Evolutionary conservation across 2,329 filamentous ascomycete genomes (phyloP).

Genomic region (Verticillium isaacii): DNA sequence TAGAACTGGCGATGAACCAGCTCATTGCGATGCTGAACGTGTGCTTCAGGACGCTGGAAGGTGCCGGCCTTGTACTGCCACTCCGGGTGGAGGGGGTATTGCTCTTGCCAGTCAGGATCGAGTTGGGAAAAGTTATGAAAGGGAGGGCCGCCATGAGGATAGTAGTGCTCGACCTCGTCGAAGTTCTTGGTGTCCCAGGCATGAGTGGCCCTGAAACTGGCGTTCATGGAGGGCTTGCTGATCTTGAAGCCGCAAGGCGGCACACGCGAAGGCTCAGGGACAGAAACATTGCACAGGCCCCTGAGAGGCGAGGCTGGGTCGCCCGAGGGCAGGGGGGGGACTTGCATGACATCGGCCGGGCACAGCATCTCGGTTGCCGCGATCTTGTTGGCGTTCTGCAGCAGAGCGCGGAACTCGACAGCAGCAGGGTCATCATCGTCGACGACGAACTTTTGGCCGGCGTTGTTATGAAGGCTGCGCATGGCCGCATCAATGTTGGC

Average conservation of each 20-base stretch:
- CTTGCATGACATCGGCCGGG: neutral
- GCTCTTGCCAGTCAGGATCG: slow-evolving; percentile 17
- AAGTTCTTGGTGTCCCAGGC: slow-evolving; percentile 23
- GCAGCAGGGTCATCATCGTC: slow-evolving; percentile 16
- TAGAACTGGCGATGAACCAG: slow-evolving; percentile 33
- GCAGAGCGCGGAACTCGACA: slow-evolving; percentile 14
- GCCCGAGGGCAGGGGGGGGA: no score
- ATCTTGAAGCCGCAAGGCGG: neutral
- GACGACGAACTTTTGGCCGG: slow-evolving; percentile 13
- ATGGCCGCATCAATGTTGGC: slow-evolving; percentile 34
- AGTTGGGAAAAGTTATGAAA: slow-evolving; percentile 18
- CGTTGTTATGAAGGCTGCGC: slow-evolving; percentile 25
- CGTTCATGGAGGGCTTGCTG: neutral
- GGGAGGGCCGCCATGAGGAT: slow-evolving; percentile 21
- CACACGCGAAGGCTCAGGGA: neutral
- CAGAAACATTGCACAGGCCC: slow-evolving; percentile 1
- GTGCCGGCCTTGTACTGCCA: slow-evolving; percentile 11
- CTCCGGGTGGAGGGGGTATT: slow-evolving; percentile 9
- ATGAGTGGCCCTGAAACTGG: neutral
- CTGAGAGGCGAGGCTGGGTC: slow-evolving; percentile 1
- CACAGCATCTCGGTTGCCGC: neutral
- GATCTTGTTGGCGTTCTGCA: slow-evolving; percentile 15
- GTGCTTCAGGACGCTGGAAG: slow-evolving; percentile 15
- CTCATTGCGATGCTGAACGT: slow-evolving; percentile 18
- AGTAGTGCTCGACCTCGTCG: slow-evolving; percentile 23